These are phyloP conservation scores for Fistulinella prunicolor DNA, from an alignment of 768 basidiomycete genomes.

Conservation along the genomic window DNA sequence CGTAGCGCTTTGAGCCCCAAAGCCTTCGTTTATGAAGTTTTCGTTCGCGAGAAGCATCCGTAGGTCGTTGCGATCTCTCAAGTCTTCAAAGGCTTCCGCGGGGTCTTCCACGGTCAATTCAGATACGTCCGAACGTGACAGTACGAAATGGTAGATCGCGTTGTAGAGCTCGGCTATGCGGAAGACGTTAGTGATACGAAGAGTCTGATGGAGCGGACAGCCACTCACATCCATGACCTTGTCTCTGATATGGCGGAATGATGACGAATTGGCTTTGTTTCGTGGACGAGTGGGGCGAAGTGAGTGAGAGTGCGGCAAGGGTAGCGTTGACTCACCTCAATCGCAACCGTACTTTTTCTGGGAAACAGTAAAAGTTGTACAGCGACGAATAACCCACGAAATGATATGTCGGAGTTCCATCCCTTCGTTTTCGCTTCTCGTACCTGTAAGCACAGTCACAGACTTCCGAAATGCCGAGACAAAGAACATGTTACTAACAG, in stretches of 20 bases:
- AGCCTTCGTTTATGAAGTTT: conserved; percentile 70
- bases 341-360: conserved; percentile 83
- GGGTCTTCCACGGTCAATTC: conserved; percentile 98
- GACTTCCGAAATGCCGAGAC: not conserved
- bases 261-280: conserved; percentile 85
- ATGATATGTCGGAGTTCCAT: conserved; percentile 68
- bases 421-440: conserved; percentile 73
- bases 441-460: conserved; percentile 47
- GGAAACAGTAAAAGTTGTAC: conserved; percentile 95
- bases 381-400: conserved; percentile 93
- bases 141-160: conserved; percentile 76
- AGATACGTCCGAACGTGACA: conserved; percentile 65
- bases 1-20: conserved; percentile 38
- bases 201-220: not conserved
- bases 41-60: conserved; percentile 65
- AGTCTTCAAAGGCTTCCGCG: conserved; percentile 95
- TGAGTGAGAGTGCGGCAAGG: not conserved
- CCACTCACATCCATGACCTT: conserved; percentile 84
- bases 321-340: conserved; percentile 56
- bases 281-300: not conserved
- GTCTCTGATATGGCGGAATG: conserved; percentile 82
- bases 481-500: conserved; percentile 52
- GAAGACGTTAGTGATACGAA: not conserved
- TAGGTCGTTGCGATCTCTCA: conserved; percentile 90
- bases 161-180: conserved; percentile 78